phyloP scores from a whole-genome alignment of 371 early-diverging fungal species.

The Umbelopsis sp. region DNA sequence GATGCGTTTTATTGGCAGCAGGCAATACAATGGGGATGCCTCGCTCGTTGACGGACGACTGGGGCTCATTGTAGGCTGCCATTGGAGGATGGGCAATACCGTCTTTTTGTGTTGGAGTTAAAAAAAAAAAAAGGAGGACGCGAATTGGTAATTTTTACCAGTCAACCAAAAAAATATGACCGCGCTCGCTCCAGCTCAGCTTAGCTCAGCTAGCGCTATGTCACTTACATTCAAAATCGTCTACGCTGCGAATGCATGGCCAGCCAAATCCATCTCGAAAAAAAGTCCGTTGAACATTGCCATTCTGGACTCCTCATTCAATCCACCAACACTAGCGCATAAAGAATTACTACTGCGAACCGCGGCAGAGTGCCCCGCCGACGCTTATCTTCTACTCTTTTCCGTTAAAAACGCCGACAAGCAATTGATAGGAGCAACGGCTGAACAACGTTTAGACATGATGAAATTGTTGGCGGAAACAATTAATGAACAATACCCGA shows the following conservation, averaged over 20 bases:
- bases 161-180: neutral
- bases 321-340: slow-evolving; percentile 70
- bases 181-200: too few species aligned
- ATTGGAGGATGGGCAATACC: neutral
- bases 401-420: slow-evolving; percentile 67
- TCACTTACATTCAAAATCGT: neutral
- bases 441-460: slow-evolving; percentile 55
- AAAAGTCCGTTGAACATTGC: slow-evolving; percentile 31
- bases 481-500: slow-evolving; percentile 18
- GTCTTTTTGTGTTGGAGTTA: neutral
- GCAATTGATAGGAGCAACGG: slow-evolving; percentile 50
- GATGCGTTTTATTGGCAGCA: neutral
- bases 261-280: neutral
- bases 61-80: slow-evolving; percentile 10
- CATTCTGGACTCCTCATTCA: slow-evolving; percentile 70
- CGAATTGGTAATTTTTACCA: neutral
- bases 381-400: slow-evolving; percentile 52
- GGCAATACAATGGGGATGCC: slow-evolving; percentile 7
- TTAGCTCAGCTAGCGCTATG: neutral
- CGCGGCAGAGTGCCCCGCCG: slow-evolving; percentile 29
- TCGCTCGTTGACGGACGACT: slow-evolving; percentile 4
- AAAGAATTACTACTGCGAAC: slow-evolving; percentile 43
- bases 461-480: slow-evolving; percentile 51
- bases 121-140: too few species aligned
- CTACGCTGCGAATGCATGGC: neutral